Percentiles rank a stretch among this genome's conserved stretches.
phyloP scores from a whole-genome alignment of 257 asterid species.

The Echium plantagineum region DNA sequence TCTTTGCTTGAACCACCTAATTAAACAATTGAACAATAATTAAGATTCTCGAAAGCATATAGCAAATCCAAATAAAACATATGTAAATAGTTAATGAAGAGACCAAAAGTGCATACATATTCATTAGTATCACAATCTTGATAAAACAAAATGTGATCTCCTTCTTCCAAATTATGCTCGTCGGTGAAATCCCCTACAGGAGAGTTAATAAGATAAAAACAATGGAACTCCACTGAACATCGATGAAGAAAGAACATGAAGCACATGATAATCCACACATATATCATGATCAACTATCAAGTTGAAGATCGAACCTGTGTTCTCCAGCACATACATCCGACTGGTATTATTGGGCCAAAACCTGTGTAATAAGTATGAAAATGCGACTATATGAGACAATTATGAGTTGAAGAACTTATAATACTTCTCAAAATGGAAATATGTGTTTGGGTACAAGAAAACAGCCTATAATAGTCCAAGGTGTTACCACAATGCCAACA shows the following conservation, averaged over 20 bases:
- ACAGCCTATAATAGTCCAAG: not conserved
- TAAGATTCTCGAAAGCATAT: not conserved
- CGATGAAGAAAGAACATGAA: not conserved
- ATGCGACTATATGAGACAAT: no score
- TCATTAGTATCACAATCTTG: conserved; percentile 18
- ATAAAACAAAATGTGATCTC: conserved; percentile 29
- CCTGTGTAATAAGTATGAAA: conserved; percentile 4
- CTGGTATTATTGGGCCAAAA: conserved; percentile 46
- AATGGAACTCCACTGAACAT: not conserved
- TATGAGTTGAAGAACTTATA: no score
- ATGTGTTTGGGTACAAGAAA: no score
- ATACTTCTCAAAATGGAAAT: no score
- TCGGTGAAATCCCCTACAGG: conserved; percentile 24
- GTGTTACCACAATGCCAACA: no score
- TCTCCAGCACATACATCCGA: conserved; percentile 42
- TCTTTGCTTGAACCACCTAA: conserved; percentile 37
- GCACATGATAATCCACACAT: not conserved
- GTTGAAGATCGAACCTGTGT: conserved; percentile 24
- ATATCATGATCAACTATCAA: not conserved
- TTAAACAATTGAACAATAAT: not conserved
- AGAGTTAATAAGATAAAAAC: not conserved
- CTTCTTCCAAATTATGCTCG: conserved; percentile 22
- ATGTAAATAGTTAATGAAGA: not conserved
- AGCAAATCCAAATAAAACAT: not conserved
- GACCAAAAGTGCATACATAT: conserved; percentile 17